Conservation (phyloP, 192 early-diverging fungal species). For the Coemansia sp. region DNA sequence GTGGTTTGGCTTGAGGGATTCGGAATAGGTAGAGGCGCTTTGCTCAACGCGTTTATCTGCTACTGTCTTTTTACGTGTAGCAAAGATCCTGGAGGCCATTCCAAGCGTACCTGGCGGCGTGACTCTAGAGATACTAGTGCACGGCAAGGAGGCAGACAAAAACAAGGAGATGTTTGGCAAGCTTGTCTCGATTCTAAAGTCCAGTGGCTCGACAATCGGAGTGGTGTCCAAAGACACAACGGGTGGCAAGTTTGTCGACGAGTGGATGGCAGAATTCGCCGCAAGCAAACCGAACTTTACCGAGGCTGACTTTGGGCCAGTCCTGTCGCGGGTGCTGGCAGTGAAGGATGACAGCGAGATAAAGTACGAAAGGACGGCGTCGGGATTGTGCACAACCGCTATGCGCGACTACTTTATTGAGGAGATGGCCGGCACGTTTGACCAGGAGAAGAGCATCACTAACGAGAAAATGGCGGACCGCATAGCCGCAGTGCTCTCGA, state of each 20-base stretch:
- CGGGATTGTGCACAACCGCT: constrained; percentile 66
- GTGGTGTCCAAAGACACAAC: constrained; percentile 74
- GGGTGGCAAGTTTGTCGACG: constrained; percentile 71
- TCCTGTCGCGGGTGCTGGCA: constrained; percentile 70
- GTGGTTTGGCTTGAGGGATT: constrained; percentile 18
- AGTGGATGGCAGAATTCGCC: constrained; percentile 72
- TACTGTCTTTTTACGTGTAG: constrained; percentile 3
- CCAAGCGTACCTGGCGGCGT: constrained; percentile 51
- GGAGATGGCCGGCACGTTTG: constrained; percentile 82
- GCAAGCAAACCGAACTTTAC: constrained; percentile 55
- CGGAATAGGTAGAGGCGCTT: constrained; percentile 10
- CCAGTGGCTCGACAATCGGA: constrained; percentile 57
- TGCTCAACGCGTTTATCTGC: background rate
- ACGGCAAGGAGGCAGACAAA: constrained; percentile 69
- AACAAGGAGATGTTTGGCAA: constrained; percentile 67
- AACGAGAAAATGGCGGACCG: constrained; percentile 77
- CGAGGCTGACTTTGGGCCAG: constrained; percentile 69
- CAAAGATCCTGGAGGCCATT: constrained; percentile 65
- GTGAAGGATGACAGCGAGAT: constrained; percentile 92
- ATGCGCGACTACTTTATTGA: constrained; percentile 88
- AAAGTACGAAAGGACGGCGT: constrained; percentile 67
- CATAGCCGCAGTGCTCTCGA: constrained; percentile 67
- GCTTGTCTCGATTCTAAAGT: constrained; percentile 54
- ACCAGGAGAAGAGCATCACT: constrained; percentile 81
- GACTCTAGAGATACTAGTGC: constrained; percentile 71